These are phyloP conservation scores for Trametes pubescens DNA, from an alignment of 1,284 basidiomycete species.

Conservation along the genomic window DNA sequence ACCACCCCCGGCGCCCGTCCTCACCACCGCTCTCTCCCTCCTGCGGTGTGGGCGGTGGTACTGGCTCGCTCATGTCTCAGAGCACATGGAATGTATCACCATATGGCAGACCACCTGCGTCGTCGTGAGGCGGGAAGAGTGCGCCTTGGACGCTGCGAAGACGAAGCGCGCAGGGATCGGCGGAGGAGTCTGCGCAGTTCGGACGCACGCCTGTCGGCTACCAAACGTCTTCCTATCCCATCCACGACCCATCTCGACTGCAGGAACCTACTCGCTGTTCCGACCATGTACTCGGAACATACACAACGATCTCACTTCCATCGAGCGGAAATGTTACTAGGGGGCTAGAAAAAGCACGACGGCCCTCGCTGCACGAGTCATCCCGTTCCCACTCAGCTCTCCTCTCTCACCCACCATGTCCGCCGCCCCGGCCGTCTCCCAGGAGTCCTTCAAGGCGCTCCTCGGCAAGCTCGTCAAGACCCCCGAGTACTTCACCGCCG, in stretches of 20 bases:
- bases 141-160: neutral
- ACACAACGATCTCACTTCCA: conserved; percentile 1
- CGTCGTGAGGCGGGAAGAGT: neutral
- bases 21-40: neutral
- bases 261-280: neutral
- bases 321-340: neutral
- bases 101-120: neutral
- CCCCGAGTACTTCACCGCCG: conserved; percentile 76
- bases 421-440: conserved; percentile 36
- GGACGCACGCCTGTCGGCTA: conserved; percentile 3
- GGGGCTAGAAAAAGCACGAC: conserved; percentile 10
- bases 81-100: conserved; percentile 4
- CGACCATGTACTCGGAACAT: conserved; percentile 23
- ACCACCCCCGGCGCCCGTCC: conserved; percentile 1
- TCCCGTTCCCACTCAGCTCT: conserved; percentile 6
- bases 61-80: conserved; percentile 1
- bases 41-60: neutral
- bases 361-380: conserved; percentile 14
- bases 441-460: conserved; percentile 78
- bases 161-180: conserved; percentile 3
- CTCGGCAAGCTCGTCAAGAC: conserved; percentile 80
- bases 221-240: neutral
- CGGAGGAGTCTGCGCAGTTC: neutral
- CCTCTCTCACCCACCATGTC: conserved; percentile 30
- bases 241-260: neutral